These are phyloP conservation scores for Colletotrichum eremochloae DNA, from an alignment of 2,329 filamentous ascomycete genomes.

Conservation along the genomic window DNA sequence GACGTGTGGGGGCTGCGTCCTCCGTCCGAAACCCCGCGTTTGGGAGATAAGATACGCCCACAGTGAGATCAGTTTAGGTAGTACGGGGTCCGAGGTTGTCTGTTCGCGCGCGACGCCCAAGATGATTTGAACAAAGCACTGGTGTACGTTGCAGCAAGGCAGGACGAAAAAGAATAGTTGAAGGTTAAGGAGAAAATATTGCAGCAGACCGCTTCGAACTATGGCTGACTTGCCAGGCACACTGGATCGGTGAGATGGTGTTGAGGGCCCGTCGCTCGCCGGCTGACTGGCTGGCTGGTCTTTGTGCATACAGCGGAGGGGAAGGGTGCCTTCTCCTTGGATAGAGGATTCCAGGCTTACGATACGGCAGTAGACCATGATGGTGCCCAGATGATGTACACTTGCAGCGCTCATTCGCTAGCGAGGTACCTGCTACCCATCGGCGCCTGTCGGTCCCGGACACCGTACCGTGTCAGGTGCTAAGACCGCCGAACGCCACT, in stretches of 20 bases:
- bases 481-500: slow-evolving; percentile 4
- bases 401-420: slow-evolving; percentile 12
- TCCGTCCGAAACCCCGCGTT: slow-evolving; percentile 42
- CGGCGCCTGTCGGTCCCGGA: slow-evolving; percentile 28
- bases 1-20: slow-evolving; percentile 33
- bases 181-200: slow-evolving; percentile 14
- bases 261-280: slow-evolving; percentile 35
- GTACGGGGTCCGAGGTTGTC: slow-evolving; percentile 38
- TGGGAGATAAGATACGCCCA: slow-evolving; percentile 41
- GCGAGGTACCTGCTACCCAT: slow-evolving; percentile 21
- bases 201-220: slow-evolving; percentile 36
- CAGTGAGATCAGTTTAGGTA: slow-evolving; percentile 24
- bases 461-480: slow-evolving; percentile 38
- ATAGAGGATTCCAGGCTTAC: slow-evolving; percentile 28
- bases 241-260: slow-evolving; percentile 41
- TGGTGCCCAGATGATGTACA: slow-evolving; percentile 28
- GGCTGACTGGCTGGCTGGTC: slow-evolving; percentile 23
- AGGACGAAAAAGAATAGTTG: slow-evolving; percentile 10
- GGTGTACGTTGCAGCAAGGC: background rate
- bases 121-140: slow-evolving; percentile 29
- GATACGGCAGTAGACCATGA: slow-evolving; percentile 20
- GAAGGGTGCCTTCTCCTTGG: background rate
- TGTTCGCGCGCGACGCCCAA: slow-evolving; percentile 33
- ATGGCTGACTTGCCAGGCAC: slow-evolving; percentile 38
- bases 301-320: slow-evolving; percentile 30